Conservation (phyloP, 1,139 yeast species). For the Debaryomyces subglobosus region DNA sequence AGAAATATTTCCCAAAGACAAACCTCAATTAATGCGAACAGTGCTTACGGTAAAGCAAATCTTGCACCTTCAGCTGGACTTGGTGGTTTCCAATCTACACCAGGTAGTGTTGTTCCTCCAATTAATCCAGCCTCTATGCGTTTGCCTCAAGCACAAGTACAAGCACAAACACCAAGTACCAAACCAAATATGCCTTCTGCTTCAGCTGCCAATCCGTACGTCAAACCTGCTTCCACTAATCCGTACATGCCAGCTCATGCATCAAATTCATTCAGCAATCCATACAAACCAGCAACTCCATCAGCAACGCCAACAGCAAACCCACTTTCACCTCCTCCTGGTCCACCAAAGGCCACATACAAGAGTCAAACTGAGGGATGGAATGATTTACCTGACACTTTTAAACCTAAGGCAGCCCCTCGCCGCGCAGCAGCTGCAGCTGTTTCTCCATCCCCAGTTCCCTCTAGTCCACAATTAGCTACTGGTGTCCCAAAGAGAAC, state of each 20-base stretch:
- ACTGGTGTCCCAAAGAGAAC: conserved; percentile 17
- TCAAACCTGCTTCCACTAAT: conserved; percentile 20
- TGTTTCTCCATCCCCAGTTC: conserved; percentile 26
- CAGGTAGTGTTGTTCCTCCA: conserved; percentile 5
- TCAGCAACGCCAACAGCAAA: conserved; percentile 11
- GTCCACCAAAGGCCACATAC: conserved; percentile 39
- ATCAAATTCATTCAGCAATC: conserved; percentile 16
- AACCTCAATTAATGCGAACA: neutral
- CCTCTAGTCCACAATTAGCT: conserved; percentile 30
- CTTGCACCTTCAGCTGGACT: conserved; percentile 10
- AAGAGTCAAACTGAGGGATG: conserved; percentile 79
- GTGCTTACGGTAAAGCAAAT: conserved; percentile 4
- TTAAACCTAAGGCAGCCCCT: conserved; percentile 51
- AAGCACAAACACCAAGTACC: neutral
- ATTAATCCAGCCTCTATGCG: conserved; percentile 4
- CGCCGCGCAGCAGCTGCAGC: conserved; percentile 58
- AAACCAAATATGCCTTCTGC: conserved; percentile 13
- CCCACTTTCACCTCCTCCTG: conserved; percentile 32
- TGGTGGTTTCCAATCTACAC: conserved; percentile 11
- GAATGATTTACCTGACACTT: conserved; percentile 87
- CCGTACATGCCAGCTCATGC: conserved; percentile 32
- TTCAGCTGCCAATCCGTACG: conserved; percentile 13
- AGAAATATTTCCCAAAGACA: conserved; percentile 5
- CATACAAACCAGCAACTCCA: conserved; percentile 22
- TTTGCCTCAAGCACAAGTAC: neutral